Evolutionary conservation across 345 rosid species (phyloP).

Genomic region (Reutealis trisperma): DNA sequence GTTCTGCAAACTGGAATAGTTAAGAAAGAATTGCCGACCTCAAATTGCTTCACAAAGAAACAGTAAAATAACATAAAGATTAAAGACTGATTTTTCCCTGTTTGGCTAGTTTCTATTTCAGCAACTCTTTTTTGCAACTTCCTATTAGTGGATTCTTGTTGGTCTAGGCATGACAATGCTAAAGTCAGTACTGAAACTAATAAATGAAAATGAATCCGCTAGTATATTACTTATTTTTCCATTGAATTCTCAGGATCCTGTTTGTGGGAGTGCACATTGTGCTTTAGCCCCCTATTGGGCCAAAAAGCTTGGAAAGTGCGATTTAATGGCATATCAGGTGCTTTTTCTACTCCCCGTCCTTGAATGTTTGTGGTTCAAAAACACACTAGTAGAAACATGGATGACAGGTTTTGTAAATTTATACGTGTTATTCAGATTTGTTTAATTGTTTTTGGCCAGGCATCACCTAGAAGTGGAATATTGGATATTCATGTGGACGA

Average conservation of each 20-base stretch:
- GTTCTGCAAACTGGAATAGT: background rate
- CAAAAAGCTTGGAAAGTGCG: slow-evolving; percentile 59
- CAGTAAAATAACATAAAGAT: background rate
- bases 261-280: slow-evolving; percentile 82
- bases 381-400: too few species aligned
- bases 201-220: background rate
- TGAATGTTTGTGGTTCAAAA: background rate
- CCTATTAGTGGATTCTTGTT: background rate
- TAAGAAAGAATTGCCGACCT: background rate
- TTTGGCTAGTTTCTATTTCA: background rate
- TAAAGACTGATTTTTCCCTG: background rate
- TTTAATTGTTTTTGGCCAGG: slow-evolving; percentile 10
- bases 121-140: background rate
- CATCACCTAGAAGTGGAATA: slow-evolving; percentile 68
- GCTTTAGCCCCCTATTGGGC: slow-evolving; percentile 75
- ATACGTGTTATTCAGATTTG: background rate
- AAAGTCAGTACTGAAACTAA: background rate
- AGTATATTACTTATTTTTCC: background rate
- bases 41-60: background rate
- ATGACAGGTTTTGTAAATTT: background rate
- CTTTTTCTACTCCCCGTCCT: background rate
- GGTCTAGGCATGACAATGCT: background rate
- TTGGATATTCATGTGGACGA: slow-evolving; percentile 52
- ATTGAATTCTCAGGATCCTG: slow-evolving; percentile 63
- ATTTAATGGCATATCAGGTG: slow-evolving; percentile 48